Percentiles rank a stretch among this genome's conserved stretches.
Evolutionary conservation across 148 eudicot genomes (phyloP).

Genomic region (Cornus suecica): DNA sequence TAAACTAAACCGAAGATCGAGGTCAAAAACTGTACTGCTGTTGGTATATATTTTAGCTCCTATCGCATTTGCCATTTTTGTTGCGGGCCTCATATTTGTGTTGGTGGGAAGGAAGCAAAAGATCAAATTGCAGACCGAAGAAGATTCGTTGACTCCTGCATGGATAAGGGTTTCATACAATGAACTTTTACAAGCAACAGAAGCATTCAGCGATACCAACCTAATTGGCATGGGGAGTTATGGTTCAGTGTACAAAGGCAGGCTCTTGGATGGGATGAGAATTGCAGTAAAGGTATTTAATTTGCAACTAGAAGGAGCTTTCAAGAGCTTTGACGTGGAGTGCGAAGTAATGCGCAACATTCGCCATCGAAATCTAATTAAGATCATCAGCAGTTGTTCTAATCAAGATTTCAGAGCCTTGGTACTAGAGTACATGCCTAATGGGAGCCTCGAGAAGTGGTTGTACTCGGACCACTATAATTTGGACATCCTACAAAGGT

Average conservation of each 20-base stretch:
- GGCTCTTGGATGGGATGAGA: slow-evolving; percentile 17
- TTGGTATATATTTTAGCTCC: slow-evolving; percentile 18
- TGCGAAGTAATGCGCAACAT: slow-evolving; percentile 18
- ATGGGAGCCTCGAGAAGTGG: slow-evolving; percentile 38
- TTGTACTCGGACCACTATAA: slow-evolving; percentile 21
- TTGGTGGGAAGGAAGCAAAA: background rate
- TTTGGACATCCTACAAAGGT: slow-evolving; percentile 21
- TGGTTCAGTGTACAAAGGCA: slow-evolving; percentile 16
- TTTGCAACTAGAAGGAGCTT: slow-evolving; percentile 11
- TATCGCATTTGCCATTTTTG: background rate
- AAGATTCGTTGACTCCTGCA: background rate
- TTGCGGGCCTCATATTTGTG: background rate
- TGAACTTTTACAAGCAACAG: slow-evolving; percentile 10
- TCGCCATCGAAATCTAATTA: slow-evolving; percentile 32
- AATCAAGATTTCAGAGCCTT: slow-evolving; percentile 25
- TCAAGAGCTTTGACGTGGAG: slow-evolving; percentile 30
- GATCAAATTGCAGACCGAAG: background rate
- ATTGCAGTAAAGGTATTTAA: slow-evolving; percentile 33
- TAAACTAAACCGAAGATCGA: background rate
- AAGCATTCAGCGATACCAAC: slow-evolving; percentile 10
- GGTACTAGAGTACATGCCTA: slow-evolving; percentile 36
- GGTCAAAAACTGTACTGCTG: background rate
- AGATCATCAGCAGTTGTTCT: slow-evolving; percentile 20
- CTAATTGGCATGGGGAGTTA: background rate
- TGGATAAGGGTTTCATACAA: slow-evolving; percentile 19